Evolutionary conservation across 495 filamentous ascomycete genomes (phyloP).

Genomic region (Penicillium maclennaniae): DNA sequence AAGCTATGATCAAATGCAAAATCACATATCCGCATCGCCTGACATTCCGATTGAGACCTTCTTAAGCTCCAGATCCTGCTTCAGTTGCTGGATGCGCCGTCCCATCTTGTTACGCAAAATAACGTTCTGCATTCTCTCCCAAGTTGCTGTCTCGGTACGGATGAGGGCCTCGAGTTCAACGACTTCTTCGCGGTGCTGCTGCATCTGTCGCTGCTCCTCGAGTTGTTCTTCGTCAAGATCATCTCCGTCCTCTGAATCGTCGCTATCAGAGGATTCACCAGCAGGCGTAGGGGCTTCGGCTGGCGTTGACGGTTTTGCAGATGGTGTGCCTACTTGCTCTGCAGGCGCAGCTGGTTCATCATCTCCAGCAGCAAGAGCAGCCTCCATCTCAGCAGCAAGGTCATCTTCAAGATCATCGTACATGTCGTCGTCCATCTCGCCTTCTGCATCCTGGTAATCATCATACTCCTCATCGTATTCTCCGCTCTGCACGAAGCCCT

Average conservation of each 20-base stretch:
- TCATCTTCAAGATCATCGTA: slow-evolving; percentile 61
- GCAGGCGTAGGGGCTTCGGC: slow-evolving; percentile 18
- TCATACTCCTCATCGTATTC: slow-evolving; percentile 49
- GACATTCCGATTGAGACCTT: slow-evolving; percentile 46
- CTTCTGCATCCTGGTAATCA: slow-evolving; percentile 55
- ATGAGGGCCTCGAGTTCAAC: slow-evolving; percentile 47
- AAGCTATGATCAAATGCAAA: not conserved
- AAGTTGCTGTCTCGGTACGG: slow-evolving; percentile 39
- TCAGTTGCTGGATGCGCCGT: slow-evolving; percentile 44
- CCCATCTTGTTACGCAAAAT: slow-evolving; percentile 51
- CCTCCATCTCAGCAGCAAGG: slow-evolving; percentile 52
- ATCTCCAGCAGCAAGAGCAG: slow-evolving; percentile 50
- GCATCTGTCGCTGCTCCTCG: slow-evolving; percentile 44
- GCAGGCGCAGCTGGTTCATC: slow-evolving; percentile 22
- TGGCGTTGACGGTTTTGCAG: slow-evolving; percentile 35
- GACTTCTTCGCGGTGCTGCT: slow-evolving; percentile 49
- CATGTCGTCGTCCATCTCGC: slow-evolving; percentile 45
- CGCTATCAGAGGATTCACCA: slow-evolving; percentile 41
- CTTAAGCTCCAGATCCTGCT: slow-evolving; percentile 46
- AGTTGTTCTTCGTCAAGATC: slow-evolving; percentile 55
- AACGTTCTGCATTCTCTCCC: slow-evolving; percentile 39
- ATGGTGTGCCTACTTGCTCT: slow-evolving; percentile 32
- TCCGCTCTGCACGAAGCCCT: slow-evolving; percentile 38
- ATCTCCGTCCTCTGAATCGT: slow-evolving; percentile 58
- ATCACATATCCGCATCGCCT: slow-evolving; percentile 31